These are phyloP conservation scores for Yarrowia sp. DNA, from an alignment of 805 yeast genomes.

Conservation along the genomic window DNA sequence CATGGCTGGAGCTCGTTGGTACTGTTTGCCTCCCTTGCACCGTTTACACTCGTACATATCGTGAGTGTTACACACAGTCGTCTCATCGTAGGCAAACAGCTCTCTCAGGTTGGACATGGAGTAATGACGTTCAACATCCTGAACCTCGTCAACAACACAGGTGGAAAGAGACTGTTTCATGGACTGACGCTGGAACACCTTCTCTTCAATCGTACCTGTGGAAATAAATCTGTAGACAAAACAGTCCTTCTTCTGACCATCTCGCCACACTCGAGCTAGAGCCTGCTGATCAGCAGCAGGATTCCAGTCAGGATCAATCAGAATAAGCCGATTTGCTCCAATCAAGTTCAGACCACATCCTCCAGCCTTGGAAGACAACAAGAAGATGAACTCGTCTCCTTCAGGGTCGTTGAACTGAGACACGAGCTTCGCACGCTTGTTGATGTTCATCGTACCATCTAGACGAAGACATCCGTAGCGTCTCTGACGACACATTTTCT, in stretches of 20 bases:
- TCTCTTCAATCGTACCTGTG: conserved; percentile 95
- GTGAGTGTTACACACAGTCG: conserved; percentile 87
- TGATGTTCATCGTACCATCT: conserved; percentile 92
- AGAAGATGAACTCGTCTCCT: conserved; percentile 83
- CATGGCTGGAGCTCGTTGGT: conserved; percentile 78
- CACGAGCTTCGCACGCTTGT: conserved; percentile 90
- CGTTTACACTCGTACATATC: conserved; percentile 88
- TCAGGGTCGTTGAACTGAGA: conserved; percentile 92
- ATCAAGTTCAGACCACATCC: conserved; percentile 98
- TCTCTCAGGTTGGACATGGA: conserved; percentile 80
- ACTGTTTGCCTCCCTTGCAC: conserved; percentile 70
- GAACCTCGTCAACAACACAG: conserved; percentile 95
- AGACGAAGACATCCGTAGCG: conserved; percentile 80
- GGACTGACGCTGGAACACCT: conserved; percentile 92
- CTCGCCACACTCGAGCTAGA: conserved; percentile 97
- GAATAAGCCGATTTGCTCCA: conserved; percentile 89
- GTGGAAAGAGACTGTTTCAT: conserved; percentile 92
- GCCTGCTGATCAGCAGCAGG: conserved; percentile 99
- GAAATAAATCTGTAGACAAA: conserved; percentile 91
- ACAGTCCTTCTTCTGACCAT: conserved; percentile 97
- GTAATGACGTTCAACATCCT: conserved; percentile 91
- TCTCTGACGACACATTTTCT: conserved; percentile 76
- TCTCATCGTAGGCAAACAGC: conserved; percentile 71
- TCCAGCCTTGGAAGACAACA: conserved; percentile 94
- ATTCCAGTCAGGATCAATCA: conserved; percentile 96